These are phyloP conservation scores for Canavalia gladiata DNA, from an alignment of 306 rosid genomes.

Conservation along the genomic window DNA sequence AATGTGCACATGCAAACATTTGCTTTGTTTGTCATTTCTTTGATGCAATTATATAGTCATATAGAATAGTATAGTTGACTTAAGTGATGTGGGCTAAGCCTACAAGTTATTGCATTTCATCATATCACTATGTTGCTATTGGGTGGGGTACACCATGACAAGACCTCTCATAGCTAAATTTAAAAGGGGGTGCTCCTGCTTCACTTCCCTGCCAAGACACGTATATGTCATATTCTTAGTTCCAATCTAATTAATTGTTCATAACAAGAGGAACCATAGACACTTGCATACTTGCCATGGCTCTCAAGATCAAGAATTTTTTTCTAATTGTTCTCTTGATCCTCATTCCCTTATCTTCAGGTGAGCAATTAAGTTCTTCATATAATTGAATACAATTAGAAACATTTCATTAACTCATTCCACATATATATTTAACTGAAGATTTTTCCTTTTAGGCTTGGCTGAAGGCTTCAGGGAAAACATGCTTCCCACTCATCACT, in stretches of 20 bases:
- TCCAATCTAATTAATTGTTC: conserved; percentile 1
- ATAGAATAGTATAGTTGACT: conserved; percentile 73
- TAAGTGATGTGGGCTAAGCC: conserved; percentile 53
- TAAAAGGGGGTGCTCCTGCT: conserved; percentile 52
- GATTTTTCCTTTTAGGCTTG: conserved; percentile 50
- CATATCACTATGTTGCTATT: conserved; percentile 64
- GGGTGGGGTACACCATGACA: conserved; percentile 66
- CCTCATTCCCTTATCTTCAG: conserved; percentile 64
- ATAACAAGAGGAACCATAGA: conserved; percentile 31
- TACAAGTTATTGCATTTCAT: conserved; percentile 66
- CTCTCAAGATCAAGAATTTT: conserved; percentile 54
- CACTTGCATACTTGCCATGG: conserved; percentile 56
- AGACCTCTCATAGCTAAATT: conserved; percentile 45
- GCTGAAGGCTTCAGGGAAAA: conserved; percentile 65
- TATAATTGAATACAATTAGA: not conserved
- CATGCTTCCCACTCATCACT: conserved; percentile 51
- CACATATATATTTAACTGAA: not conserved
- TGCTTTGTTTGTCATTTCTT: conserved; percentile 39
- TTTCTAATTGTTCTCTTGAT: conserved; percentile 58
- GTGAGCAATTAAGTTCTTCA: conserved; percentile 48
- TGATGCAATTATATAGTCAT: conserved; percentile 49
- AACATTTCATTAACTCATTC: not conserved
- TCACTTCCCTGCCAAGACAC: conserved; percentile 50
- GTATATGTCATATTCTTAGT: conserved; percentile 35
- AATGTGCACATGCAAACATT: conserved; percentile 62